These are phyloP conservation scores for Monascus purpureus DNA, from an alignment of 495 filamentous ascomycete species.

Conservation along the genomic window DNA sequence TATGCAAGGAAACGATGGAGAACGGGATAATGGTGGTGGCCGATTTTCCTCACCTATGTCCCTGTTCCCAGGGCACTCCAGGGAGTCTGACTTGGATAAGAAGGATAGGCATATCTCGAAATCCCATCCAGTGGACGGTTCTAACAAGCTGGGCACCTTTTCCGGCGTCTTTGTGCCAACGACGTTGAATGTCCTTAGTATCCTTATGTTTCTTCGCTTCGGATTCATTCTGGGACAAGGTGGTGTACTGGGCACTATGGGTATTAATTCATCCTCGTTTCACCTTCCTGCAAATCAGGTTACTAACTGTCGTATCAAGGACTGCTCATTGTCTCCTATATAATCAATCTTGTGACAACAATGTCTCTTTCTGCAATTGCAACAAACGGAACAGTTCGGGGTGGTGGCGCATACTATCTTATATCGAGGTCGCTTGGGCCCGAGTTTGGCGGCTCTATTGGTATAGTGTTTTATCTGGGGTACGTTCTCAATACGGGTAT, in stretches of 20 bases:
- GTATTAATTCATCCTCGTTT: constrained; percentile 21
- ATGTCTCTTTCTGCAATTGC: constrained; percentile 82
- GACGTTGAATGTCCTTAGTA: constrained; percentile 78
- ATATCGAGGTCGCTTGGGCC: constrained; percentile 79
- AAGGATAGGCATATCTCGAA: constrained; percentile 26
- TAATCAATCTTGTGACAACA: constrained; percentile 70
- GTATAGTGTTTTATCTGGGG: constrained; percentile 77
- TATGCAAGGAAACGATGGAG: constrained; percentile 5
- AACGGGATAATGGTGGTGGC: constrained; percentile 3
- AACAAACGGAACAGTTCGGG: constrained; percentile 78
- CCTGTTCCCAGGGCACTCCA: constrained; percentile 12
- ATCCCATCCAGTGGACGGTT: constrained; percentile 31
- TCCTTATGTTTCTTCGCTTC: constrained; percentile 83
- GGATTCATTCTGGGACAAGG: constrained; percentile 67
- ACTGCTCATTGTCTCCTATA: constrained; percentile 57
- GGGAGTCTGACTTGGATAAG: constrained; percentile 17
- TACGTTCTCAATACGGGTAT: constrained; percentile 77
- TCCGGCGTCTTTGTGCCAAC: constrained; percentile 79
- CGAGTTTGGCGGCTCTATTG: constrained; percentile 85
- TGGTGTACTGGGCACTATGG: constrained; percentile 67
- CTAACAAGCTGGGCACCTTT: constrained; percentile 55
- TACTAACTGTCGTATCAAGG: constrained; percentile 27
- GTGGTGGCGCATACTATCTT: constrained; percentile 78
- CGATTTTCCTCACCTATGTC: constrained; percentile 4
- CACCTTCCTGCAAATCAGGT: neutral